These are phyloP conservation scores for Periglandula ipomoeae DNA, from an alignment of 2,329 filamentous ascomycete genomes.

Conservation along the genomic window DNA sequence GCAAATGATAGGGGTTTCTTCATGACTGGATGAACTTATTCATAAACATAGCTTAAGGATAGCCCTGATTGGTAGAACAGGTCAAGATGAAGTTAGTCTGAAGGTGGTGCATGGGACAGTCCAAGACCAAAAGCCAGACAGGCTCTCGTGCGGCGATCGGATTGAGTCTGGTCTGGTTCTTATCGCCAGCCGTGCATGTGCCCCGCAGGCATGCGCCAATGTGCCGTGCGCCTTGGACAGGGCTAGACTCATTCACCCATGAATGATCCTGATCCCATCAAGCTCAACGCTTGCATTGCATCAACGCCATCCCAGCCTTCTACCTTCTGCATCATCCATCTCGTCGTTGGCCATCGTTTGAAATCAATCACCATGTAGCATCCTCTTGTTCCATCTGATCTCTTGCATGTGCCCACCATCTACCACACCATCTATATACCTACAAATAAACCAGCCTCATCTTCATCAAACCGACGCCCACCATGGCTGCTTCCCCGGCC, in stretches of 20 bases:
- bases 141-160: too few species aligned
- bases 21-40: too few species aligned
- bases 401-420: not conserved
- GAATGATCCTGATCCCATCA: not conserved
- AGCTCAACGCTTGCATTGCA: not conserved
- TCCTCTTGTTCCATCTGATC: slow-evolving; percentile 1
- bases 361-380: slow-evolving; percentile 7
- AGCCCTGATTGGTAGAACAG: too few species aligned
- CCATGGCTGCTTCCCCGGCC: slow-evolving; percentile 27
- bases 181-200: too few species aligned
- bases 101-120: too few species aligned
- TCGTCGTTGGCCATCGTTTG: not conserved
- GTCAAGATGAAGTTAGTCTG: too few species aligned
- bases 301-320: not conserved
- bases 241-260: not conserved
- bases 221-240: too few species aligned
- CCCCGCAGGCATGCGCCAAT: too few species aligned
- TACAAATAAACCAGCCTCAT: not conserved
- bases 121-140: too few species aligned
- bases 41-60: too few species aligned
- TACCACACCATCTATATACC: not conserved
- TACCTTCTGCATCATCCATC: not conserved
- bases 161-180: too few species aligned
- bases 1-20: too few species aligned
- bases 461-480: not conserved